Percentiles rank a stretch among this genome's conserved stretches.
Evolutionary conservation across 139 green algal genomes (phyloP).

Genomic region (Chara braunii): DNA sequence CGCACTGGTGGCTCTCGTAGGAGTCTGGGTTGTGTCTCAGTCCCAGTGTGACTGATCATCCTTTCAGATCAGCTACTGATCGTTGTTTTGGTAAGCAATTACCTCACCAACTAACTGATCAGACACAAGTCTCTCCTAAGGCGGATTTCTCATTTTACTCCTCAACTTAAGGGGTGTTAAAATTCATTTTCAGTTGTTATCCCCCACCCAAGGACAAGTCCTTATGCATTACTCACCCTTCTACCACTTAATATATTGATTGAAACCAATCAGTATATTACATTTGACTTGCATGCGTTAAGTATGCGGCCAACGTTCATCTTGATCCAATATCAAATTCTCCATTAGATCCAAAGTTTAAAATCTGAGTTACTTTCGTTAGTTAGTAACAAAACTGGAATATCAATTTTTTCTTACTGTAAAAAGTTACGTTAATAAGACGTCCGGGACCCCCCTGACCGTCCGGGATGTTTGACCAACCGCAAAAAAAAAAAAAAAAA

Average conservation of each 20-base stretch:
- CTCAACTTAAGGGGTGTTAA: constrained; percentile 2
- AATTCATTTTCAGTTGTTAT: not conserved
- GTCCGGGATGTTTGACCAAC: too few species aligned
- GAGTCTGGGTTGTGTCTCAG: constrained; percentile 34
- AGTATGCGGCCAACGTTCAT: constrained; percentile 51
- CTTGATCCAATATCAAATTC: constrained; percentile 56
- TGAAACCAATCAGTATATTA: not conserved
- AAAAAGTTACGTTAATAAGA: too few species aligned
- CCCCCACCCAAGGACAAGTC: constrained; percentile 33
- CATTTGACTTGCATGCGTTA: constrained; percentile 56
- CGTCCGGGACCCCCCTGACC: too few species aligned
- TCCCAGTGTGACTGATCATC: constrained; percentile 34
- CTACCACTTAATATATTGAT: constrained; percentile 16
- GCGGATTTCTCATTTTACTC: constrained; percentile 30
- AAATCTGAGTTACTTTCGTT: too few species aligned
- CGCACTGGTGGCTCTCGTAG: constrained; percentile 24
- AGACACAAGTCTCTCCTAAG: too few species aligned
- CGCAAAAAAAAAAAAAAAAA: too few species aligned
- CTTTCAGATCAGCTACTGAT: constrained; percentile 38
- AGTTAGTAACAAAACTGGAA: too few species aligned
- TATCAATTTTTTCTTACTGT: too few species aligned
- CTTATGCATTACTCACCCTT: constrained; percentile 52
- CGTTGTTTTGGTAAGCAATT: constrained; percentile 47
- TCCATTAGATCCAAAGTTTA: constrained; percentile 14
- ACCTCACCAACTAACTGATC: constrained; percentile 54